Conservation (phyloP, 2,329 filamentous ascomycete species). For the Cladosporium cucumerinum region DNA sequence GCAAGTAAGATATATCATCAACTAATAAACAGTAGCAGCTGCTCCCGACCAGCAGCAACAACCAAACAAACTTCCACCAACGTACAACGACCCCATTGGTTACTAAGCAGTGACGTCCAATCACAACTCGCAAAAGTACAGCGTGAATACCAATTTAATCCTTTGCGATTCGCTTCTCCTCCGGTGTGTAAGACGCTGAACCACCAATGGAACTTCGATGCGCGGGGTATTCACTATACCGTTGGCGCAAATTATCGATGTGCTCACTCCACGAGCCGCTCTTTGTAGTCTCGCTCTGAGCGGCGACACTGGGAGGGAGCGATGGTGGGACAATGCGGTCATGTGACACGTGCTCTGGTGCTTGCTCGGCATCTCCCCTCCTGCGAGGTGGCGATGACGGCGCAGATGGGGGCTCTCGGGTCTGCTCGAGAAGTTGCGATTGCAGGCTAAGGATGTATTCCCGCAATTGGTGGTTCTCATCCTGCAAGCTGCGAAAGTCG, state of each 20-base stretch:
- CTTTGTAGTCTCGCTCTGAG: not conserved
- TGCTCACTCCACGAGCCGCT: conserved; percentile 6
- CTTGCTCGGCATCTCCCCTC: conserved; percentile 16
- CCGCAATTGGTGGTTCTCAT: conserved; percentile 84
- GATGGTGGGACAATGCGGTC: not conserved
- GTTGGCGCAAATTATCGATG: conserved; percentile 23
- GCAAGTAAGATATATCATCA: not conserved
- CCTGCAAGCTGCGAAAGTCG: conserved; percentile 74
- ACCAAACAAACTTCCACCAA: not conserved
- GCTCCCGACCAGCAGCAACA: not conserved
- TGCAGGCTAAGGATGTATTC: conserved; percentile 93
- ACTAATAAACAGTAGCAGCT: not conserved
- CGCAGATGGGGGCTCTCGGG: conserved; percentile 75
- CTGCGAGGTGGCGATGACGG: conserved; percentile 16
- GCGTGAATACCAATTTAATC: not conserved
- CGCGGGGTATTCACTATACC: conserved; percentile 21
- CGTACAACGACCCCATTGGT: not conserved
- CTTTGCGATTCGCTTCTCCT: conserved; percentile 7
- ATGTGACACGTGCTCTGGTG: conserved; percentile 21
- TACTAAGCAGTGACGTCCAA: not conserved
- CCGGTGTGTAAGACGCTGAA: conserved; percentile 5
- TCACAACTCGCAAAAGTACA: not conserved
- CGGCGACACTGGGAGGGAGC: not conserved
- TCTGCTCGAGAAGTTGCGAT: conserved; percentile 75
- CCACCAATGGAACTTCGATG: conserved; percentile 10